Evolutionary conservation across 225 moss, liverwort and hornwort species (phyloP).

Genomic region (Bryoerythrophyllum caledonicum): DNA sequence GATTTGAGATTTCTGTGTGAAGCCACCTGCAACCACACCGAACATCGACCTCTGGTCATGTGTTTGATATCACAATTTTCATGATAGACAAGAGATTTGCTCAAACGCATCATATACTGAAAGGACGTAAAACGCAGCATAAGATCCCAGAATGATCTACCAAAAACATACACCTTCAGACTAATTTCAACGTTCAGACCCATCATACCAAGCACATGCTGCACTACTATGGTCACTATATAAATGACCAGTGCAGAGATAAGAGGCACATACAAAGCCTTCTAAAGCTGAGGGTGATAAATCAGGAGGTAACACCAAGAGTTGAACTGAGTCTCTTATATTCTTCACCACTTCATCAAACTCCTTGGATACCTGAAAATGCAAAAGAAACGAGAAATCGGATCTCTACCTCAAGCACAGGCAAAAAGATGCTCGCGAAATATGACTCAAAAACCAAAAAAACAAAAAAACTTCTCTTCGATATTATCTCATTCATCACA

Average conservation of each 20-base stretch:
- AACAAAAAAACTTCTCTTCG: slow-evolving; percentile 19
- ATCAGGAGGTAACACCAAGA: slow-evolving; percentile 82
- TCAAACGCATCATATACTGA: slow-evolving; percentile 6
- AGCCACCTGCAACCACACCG: slow-evolving; percentile 66
- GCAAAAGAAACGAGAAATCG: slow-evolving; percentile 16
- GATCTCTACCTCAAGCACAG: slow-evolving; percentile 11
- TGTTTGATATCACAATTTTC: slow-evolving; percentile 11
- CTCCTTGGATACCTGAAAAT: slow-evolving; percentile 78
- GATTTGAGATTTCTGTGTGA: slow-evolving; percentile 79
- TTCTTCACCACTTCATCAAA: slow-evolving; percentile 75
- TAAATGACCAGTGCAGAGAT: slow-evolving; percentile 12
- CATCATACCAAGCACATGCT: slow-evolving; percentile 10
- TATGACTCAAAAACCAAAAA: slow-evolving; percentile 19
- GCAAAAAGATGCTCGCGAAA: slow-evolving; percentile 22
- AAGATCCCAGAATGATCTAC: not conserved
- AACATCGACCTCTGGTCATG: slow-evolving; percentile 28
- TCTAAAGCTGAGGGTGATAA: slow-evolving; percentile 71
- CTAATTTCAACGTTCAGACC: not conserved
- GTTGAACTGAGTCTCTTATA: slow-evolving; percentile 71
- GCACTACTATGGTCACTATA: slow-evolving; percentile 1
- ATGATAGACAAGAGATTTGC: slow-evolving; percentile 9
- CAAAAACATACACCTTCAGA: not conserved
- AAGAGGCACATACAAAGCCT: slow-evolving; percentile 73
- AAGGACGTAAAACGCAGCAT: slow-evolving; percentile 1
- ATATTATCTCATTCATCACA: slow-evolving; percentile 28